phyloP scores from a whole-genome alignment of 140 eudicot genomes.

The Ambrosia hybrid region DNA sequence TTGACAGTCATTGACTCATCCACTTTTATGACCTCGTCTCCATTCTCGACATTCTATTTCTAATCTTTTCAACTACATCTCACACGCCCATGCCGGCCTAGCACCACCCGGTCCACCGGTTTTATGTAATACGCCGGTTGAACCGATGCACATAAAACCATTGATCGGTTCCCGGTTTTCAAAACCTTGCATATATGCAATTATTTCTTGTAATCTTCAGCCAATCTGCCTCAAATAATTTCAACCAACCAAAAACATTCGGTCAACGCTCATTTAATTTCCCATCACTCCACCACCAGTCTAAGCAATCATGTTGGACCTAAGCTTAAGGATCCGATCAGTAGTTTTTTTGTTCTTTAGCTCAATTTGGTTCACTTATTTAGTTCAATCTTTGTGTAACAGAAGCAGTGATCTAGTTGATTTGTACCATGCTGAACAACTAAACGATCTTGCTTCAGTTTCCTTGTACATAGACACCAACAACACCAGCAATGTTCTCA shows the following conservation, averaged over 20 bases:
- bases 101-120: no score
- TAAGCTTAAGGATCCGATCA: slow-evolving; percentile 17
- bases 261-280: slow-evolving; percentile 23
- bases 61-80: no score
- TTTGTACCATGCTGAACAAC: no score
- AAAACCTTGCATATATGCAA: not conserved
- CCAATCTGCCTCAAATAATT: not conserved
- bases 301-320: slow-evolving; percentile 22
- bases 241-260: not conserved
- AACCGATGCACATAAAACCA: no score
- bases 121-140: no score
- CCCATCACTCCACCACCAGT: slow-evolving; percentile 7
- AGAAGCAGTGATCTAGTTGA: not conserved
- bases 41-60: no score
- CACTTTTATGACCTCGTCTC: no score
- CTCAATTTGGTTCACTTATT: not conserved
- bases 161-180: not conserved
- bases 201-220: not conserved
- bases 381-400: slow-evolving; percentile 28
- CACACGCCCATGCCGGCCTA: no score
- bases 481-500: no score
- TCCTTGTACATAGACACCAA: no score
- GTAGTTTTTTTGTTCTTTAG: slow-evolving; percentile 13
- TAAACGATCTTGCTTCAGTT: no score
- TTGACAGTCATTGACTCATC: no score